Base-by-base conservation (phyloP, 495 filamentous ascomycete species). In the Xylona heveae region DNA sequence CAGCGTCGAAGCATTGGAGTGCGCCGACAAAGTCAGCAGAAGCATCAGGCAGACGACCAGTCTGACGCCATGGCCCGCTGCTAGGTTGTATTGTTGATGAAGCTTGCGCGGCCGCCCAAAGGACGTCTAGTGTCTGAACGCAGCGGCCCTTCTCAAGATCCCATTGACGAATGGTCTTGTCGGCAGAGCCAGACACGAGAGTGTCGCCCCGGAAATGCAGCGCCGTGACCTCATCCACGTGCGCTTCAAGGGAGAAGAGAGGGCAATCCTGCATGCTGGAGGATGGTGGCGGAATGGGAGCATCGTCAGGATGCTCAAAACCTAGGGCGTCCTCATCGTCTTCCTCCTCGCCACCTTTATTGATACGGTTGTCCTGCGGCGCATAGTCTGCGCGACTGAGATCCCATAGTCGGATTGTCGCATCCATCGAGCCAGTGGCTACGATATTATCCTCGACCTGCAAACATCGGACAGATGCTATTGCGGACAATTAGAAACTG, bases 121-220 rank as follows among this genome's bases (percentile, higher is more conserved):
- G 71, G n/a, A 99, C 84, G 52, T 99, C 88, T 18, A 99, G 59
- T 1, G 88, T 99, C 53, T 99, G 88, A 19, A 95, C 80, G 51
- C 88, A 95, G 31, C 90, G 75, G 5, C 88, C 88, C 46, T 81
- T 92, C 38, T 78, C 75, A 20, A 99, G 57, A 63, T 99, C 88
- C 88, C 88, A 99, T 53, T 99, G 88, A 28, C 88, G 69, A 25
- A 97, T 54, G 2, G 88, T 97, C 60, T 97, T 97, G 52, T 97
- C 88, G 5, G 90, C 74, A 3, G 88, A 95, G 9, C 88, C 88
- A 3, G 88, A 97, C 8, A 97, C 78, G 12, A 97, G 64, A 0
- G 81, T 84, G 43, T 94, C 67, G 17, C 74, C 78, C 33, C 67
- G 62, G 53, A 97, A 90, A 49, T 93, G 73, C 23, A 97, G 61